These are phyloP conservation scores for Paraconiothyrium sp. DNA, from an alignment of 2,329 filamentous ascomycete species.

Conservation along the genomic window DNA sequence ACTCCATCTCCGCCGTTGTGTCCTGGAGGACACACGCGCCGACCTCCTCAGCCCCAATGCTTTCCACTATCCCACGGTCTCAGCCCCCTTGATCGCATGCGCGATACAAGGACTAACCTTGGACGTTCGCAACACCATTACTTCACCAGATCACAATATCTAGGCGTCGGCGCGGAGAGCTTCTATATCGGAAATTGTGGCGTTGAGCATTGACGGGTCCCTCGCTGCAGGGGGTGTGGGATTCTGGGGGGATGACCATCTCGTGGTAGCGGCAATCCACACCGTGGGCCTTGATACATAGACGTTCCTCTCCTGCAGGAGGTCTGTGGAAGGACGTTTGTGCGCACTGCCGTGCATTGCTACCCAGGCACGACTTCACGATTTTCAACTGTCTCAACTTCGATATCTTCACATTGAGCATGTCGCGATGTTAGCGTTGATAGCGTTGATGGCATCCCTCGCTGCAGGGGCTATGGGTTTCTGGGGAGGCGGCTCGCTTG, in stretches of 20 bases:
- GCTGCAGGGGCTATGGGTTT: too few species aligned
- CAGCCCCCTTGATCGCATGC: background rate
- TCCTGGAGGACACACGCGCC: background rate
- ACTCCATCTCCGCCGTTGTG: background rate
- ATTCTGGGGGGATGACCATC: too few species aligned
- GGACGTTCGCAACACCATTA: background rate
- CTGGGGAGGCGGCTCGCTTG: background rate
- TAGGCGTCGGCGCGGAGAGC: slow-evolving; percentile 6
- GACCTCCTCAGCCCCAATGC: background rate
- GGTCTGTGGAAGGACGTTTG: background rate
- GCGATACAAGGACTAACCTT: background rate
- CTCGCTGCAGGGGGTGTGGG: too few species aligned
- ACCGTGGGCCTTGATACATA: background rate
- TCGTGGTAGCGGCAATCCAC: background rate
- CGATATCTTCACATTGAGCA: too few species aligned
- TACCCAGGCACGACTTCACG: too few species aligned
- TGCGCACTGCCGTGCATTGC: too few species aligned
- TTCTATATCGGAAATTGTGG: background rate
- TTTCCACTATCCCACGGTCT: slow-evolving; percentile 4
- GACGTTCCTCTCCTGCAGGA: background rate
- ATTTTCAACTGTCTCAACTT: too few species aligned
- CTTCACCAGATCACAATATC: background rate
- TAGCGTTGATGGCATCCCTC: too few species aligned
- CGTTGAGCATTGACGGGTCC: too few species aligned
- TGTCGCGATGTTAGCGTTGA: too few species aligned